phyloP scores from a whole-genome alignment of 2,329 filamentous ascomycete genomes.

The Orbilia javanica region DNA sequence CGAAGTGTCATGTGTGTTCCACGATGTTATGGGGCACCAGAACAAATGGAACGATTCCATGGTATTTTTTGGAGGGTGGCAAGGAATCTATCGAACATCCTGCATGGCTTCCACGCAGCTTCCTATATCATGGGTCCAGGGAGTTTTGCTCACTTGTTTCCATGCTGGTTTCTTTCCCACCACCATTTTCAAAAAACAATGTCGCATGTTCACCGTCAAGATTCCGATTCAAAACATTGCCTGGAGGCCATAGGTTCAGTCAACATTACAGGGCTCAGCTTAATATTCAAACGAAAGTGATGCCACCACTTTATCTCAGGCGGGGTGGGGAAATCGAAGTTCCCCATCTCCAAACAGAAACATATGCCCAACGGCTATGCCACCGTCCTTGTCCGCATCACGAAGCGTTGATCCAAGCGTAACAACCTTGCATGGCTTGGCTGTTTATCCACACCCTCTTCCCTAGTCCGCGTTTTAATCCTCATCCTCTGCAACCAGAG shows the following conservation, averaged over 20 bases:
- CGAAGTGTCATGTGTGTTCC: constrained; percentile 57
- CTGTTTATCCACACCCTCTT: constrained; percentile 57
- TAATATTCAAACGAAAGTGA: constrained; percentile 20
- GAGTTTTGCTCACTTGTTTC: constrained; percentile 27
- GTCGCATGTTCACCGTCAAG: constrained; percentile 40
- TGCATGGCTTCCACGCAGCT: constrained; percentile 58
- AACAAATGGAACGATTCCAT: constrained; percentile 51
- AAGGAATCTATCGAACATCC: constrained; percentile 54
- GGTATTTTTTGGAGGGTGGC: constrained; percentile 47
- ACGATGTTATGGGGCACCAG: constrained; percentile 27
- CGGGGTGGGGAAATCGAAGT: constrained; percentile 40
- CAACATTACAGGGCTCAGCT: constrained; percentile 17
- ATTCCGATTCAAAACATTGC: constrained; percentile 27
- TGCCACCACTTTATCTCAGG: constrained; percentile 41
- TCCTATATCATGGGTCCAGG: constrained; percentile 50
- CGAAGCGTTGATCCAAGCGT: constrained; percentile 56
- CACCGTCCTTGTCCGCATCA: constrained; percentile 44
- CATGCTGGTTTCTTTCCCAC: constrained; percentile 23
- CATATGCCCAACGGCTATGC: constrained; percentile 7
- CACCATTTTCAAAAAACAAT: constrained; percentile 6
- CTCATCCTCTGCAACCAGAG: constrained; percentile 46
- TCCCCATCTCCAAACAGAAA: constrained; percentile 50
- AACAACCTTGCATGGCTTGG: constrained; percentile 58
- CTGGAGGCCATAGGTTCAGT: background rate
- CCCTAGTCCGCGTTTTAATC: constrained; percentile 44